These are phyloP conservation scores for Pseudogymnoascus sp. DNA, from an alignment of 2,329 filamentous ascomycete genomes.

Conservation along the genomic window DNA sequence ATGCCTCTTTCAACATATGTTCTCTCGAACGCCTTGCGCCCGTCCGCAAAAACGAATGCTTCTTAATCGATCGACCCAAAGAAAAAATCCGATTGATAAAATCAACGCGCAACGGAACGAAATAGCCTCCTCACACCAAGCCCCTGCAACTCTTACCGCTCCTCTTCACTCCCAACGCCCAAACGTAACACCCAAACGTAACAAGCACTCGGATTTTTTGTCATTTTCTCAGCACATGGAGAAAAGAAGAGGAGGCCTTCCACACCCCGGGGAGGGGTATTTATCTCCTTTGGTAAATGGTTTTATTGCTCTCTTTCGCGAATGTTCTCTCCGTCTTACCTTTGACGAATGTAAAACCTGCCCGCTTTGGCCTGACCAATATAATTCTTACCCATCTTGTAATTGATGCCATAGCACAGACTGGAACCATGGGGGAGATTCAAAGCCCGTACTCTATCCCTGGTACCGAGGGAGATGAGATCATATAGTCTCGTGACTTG, in stretches of 20 bases:
- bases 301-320: background rate
- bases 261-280: background rate
- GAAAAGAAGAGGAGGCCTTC: background rate
- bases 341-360: background rate
- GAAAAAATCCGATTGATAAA: background rate
- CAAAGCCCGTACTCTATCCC: background rate
- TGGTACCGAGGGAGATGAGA: background rate
- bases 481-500: background rate
- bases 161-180: background rate
- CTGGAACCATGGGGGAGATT: background rate
- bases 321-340: background rate
- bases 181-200: background rate
- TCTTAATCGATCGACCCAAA: background rate
- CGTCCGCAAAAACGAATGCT: background rate
- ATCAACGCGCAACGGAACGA: background rate
- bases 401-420: background rate
- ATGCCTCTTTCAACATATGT: background rate
- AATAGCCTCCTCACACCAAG: background rate
- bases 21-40: background rate
- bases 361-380: background rate
- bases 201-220: background rate
- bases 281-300: background rate
- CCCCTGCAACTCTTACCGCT: background rate
- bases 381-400: background rate
- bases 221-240: conserved; percentile 3